phyloP scores from a whole-genome alignment of 805 yeast species.

The Wickerhamomyces hampshirensis region DNA sequence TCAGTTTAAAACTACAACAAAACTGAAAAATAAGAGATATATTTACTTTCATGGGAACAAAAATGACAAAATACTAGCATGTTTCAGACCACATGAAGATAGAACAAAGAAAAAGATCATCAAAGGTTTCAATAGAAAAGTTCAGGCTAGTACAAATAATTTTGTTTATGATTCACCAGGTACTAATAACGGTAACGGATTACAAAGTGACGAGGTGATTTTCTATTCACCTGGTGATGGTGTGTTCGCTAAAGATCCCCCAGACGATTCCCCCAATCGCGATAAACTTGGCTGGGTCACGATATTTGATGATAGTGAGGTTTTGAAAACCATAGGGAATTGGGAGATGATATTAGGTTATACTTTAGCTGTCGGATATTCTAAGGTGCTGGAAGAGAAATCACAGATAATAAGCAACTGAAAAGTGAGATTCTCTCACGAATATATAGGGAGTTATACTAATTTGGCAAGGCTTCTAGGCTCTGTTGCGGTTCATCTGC shows the following conservation, averaged over 20 bases:
- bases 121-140: conserved; percentile 21
- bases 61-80: conserved; percentile 31
- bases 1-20: conserved; percentile 26
- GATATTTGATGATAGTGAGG: conserved; percentile 40
- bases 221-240: conserved; percentile 49
- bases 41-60: conserved; percentile 24
- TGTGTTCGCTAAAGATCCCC: conserved; percentile 38
- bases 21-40: conserved; percentile 24
- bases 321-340: conserved; percentile 35
- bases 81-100: conserved; percentile 28
- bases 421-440: too few relatives aligned
- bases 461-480: conserved; percentile 3
- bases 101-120: conserved; percentile 35
- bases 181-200: conserved; percentile 2
- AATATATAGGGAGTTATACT: not conserved
- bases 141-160: not conserved
- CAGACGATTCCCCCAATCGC: conserved; percentile 58
- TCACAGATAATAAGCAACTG: not conserved
- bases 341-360: conserved; percentile 52
- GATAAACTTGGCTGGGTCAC: conserved; percentile 64
- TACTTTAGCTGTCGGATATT: conserved; percentile 48
- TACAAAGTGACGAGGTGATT: conserved; percentile 5
- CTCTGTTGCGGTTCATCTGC: conserved; percentile 3
- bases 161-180: conserved; percentile 1
- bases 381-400: conserved; percentile 26